Percentiles rank a stretch among this genome's conserved stretches.
These are phyloP conservation scores for Bothriochloa decipiens DNA, from an alignment of 176 grass and related monocot species.

Conservation along the genomic window DNA sequence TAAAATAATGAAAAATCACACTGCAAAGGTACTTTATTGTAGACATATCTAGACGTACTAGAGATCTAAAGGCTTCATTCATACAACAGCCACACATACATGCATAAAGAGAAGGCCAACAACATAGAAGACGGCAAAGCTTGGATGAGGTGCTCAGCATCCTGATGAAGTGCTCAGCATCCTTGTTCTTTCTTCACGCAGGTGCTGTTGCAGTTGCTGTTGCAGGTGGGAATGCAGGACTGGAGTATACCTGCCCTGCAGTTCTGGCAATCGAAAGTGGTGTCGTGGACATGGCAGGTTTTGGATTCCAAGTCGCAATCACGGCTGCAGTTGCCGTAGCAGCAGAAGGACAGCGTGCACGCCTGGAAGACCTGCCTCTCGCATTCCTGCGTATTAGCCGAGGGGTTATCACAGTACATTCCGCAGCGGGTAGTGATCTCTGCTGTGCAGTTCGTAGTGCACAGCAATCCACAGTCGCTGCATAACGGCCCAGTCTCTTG, in stretches of 20 bases:
- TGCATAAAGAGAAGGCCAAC: too few relatives aligned
- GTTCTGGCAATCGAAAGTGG: not conserved
- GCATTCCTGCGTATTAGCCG: not conserved
- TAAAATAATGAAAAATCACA: too few relatives aligned
- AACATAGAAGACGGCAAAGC: not conserved
- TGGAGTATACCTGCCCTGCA: not conserved
- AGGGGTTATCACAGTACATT: not conserved
- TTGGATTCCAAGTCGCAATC: not conserved
- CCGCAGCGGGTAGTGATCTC: not conserved
- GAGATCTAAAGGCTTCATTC: too few relatives aligned
- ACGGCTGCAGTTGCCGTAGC: not conserved
- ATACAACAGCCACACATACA: too few relatives aligned
- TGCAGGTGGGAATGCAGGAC: not conserved
- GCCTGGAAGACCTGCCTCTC: not conserved
- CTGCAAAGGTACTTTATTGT: too few relatives aligned
- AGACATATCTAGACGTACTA: too few relatives aligned
- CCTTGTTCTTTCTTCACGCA: not conserved
- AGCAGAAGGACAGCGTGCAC: not conserved
- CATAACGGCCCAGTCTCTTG: not conserved
- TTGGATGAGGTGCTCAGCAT: too few relatives aligned
- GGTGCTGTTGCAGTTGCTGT: not conserved
- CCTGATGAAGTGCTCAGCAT: not conserved
- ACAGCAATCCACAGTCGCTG: not conserved
- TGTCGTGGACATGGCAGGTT: not conserved
- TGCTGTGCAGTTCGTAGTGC: not conserved